A percentile compares a stretch with the other conserved stretches of the same genome.
These are phyloP conservation scores for Boletales sp. DNA, from an alignment of 768 basidiomycete genomes.

Conservation along the genomic window DNA sequence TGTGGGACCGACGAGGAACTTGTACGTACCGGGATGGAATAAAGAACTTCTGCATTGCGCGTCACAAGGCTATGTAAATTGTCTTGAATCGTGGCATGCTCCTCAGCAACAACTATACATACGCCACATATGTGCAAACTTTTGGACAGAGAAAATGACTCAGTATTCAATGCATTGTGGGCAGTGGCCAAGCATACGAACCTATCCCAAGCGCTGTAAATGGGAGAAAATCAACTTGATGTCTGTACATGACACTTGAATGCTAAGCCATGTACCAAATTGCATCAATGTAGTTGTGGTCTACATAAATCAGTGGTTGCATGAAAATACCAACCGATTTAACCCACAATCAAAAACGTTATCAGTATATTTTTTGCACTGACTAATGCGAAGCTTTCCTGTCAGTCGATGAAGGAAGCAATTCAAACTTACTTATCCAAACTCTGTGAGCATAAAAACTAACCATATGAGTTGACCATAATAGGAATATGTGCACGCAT, in stretches of 20 bases:
- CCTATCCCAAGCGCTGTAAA: constrained; percentile 3
- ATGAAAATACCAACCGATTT: neutral
- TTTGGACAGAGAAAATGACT: neutral
- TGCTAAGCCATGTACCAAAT: constrained; percentile 1
- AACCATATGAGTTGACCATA: neutral
- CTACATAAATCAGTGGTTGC: neutral
- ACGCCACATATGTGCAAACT: too few relatives aligned
- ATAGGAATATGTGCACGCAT: neutral
- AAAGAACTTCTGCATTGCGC: neutral
- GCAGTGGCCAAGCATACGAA: neutral
- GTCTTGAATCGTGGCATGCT: too few relatives aligned
- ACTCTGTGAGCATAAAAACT: constrained; percentile 13
- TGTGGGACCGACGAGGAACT: neutral
- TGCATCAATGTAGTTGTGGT: neutral
- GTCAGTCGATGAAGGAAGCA: too few relatives aligned
- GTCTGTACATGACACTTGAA: neutral
- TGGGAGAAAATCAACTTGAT: neutral
- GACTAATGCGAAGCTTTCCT: neutral
- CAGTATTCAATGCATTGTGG: neutral
- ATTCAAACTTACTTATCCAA: constrained; percentile 9
- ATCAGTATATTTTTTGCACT: neutral
- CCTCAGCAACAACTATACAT: too few relatives aligned
- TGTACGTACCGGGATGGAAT: neutral
- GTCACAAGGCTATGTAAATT: neutral
- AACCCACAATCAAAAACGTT: constrained; percentile 9